Evolutionary conservation across 305 asterid genomes (phyloP).

Genomic region (Striga hermonthica): DNA sequence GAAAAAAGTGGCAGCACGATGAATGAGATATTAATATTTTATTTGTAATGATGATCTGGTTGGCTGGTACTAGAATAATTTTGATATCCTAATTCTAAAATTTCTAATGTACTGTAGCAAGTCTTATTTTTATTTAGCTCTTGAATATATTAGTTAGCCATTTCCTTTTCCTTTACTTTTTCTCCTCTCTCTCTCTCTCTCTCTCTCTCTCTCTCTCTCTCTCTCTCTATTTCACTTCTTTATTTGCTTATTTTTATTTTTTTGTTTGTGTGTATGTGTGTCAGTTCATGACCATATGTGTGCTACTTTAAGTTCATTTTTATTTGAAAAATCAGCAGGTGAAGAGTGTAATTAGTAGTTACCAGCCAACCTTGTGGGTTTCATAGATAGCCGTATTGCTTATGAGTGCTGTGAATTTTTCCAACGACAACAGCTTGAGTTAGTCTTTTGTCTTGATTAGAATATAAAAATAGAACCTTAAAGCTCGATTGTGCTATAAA

Average conservation of each 20-base stretch:
- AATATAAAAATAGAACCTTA: conserved; percentile 15
- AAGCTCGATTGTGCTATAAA: conserved; percentile 19
- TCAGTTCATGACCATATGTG: background rate
- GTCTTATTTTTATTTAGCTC: conserved; percentile 22
- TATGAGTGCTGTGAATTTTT: conserved; percentile 12
- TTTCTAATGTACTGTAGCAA: conserved; percentile 18
- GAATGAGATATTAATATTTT: background rate
- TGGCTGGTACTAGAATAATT: conserved; percentile 13
- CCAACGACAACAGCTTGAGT: background rate
- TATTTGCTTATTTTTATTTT: background rate
- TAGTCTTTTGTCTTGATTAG: conserved; percentile 25
- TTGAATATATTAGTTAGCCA: background rate
- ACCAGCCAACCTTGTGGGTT: conserved; percentile 22
- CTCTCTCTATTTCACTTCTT: too few relatives aligned
- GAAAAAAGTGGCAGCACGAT: conserved; percentile 8
- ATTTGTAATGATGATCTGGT: conserved; percentile 20
- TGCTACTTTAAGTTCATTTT: conserved; percentile 5
- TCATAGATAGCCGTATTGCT: conserved; percentile 5
- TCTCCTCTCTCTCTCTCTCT: too few relatives aligned
- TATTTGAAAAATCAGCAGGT: conserved; percentile 2
- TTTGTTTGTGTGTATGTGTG: background rate
- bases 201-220: too few relatives aligned
- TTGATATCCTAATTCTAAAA: conserved; percentile 16
- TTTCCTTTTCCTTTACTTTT: too few relatives aligned
- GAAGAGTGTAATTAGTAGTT: conserved; percentile 15